Conservation (phyloP, 257 asterid genomes). For the Asclepias syriaca region DNA sequence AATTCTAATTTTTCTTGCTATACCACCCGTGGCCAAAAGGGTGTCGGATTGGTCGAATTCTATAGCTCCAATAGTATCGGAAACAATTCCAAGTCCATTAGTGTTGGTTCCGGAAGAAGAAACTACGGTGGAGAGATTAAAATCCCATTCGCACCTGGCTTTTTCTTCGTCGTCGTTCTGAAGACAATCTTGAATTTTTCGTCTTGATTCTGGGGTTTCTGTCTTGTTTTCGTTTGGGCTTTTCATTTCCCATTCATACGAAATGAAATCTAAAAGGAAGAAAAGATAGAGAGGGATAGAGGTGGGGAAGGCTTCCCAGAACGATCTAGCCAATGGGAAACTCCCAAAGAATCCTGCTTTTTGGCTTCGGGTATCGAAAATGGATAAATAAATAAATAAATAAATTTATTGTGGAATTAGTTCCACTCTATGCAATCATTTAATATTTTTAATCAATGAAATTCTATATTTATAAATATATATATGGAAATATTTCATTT, state of each 20-base stretch:
- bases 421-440: too few species aligned
- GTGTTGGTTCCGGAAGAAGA: conserved; percentile 35
- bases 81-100: conserved; percentile 13
- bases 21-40: conserved; percentile 77
- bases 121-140: conserved; percentile 57
- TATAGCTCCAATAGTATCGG: conserved; percentile 73
- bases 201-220: conserved; percentile 14
- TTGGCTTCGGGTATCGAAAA: neutral
- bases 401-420: too few species aligned
- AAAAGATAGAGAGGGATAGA: conserved; percentile 11
- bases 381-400: neutral
- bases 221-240: conserved; percentile 10
- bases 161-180: conserved; percentile 12
- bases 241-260: conserved; percentile 67
- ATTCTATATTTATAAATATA: too few species aligned
- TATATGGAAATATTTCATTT: too few species aligned
- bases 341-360: neutral
- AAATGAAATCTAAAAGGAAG: conserved; percentile 10
- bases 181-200: neutral
- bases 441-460: too few species aligned
- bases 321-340: conserved; percentile 23
- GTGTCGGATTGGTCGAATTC: conserved; percentile 57
- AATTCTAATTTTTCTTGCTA: conserved; percentile 68
- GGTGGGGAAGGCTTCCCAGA: conserved; percentile 17
- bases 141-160: conserved; percentile 68